phyloP scores from a whole-genome alignment of 345 rosid species.

The Trapa bicornis region DNA sequence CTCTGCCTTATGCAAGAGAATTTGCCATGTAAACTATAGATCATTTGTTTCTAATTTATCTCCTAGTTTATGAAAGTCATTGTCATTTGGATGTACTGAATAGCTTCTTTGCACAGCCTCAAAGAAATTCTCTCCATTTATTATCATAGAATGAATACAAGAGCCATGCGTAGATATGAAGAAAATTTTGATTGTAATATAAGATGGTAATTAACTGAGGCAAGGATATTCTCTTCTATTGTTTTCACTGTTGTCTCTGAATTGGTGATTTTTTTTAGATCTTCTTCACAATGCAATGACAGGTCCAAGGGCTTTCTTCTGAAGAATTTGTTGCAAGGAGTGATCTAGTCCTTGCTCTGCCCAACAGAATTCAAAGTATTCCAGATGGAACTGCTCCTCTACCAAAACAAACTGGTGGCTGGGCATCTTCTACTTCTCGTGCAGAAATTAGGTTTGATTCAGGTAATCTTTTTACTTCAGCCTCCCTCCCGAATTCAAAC shows the following conservation, averaged over 20 bases:
- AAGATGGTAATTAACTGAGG: neutral
- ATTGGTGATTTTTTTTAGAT: neutral
- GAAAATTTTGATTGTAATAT: neutral
- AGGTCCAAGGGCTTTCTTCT: slow-evolving; percentile 86
- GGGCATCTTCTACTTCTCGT: slow-evolving; percentile 67
- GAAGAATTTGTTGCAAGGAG: slow-evolving; percentile 84
- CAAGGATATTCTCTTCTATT: neutral
- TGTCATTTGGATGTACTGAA: neutral
- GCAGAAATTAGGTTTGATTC: slow-evolving; percentile 90
- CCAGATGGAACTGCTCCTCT: slow-evolving; percentile 88
- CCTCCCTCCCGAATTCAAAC: neutral
- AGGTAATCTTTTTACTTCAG: slow-evolving; percentile 25
- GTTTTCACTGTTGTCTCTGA: neutral
- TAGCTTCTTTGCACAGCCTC: neutral
- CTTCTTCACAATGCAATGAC: slow-evolving; percentile 9
- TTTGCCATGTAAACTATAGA: neutral
- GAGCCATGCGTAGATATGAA: neutral
- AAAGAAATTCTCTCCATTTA: neutral
- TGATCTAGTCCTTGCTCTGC: slow-evolving; percentile 88
- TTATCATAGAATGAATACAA: neutral
- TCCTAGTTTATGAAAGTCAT: neutral
- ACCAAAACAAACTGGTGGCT: slow-evolving; percentile 57
- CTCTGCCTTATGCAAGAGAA: no score
- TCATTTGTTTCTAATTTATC: neutral
- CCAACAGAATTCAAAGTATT: slow-evolving; percentile 81